Conservation (phyloP, 805 yeast species). For the Ogataea philodendri region DNA sequence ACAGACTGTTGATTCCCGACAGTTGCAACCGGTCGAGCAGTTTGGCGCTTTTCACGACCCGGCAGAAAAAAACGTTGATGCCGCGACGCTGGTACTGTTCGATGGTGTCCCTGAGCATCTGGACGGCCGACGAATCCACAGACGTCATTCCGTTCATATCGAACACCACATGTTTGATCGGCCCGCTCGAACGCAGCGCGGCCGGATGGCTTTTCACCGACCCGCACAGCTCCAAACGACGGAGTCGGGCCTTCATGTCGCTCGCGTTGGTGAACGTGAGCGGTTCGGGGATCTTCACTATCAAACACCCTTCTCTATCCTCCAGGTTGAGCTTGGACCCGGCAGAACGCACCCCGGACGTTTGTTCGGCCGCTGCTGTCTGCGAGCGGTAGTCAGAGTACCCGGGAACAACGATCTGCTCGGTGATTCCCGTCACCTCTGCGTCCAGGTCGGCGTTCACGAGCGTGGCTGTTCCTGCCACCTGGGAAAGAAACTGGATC, state of each 20-base stretch:
- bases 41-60: slow-evolving; percentile 49
- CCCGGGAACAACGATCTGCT: slow-evolving; percentile 16
- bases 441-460: slow-evolving; percentile 64
- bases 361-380: neutral
- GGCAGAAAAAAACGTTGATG: slow-evolving; percentile 57
- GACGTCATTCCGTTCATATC: slow-evolving; percentile 81
- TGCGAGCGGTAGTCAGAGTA: slow-evolving; percentile 9
- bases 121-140: slow-evolving; percentile 78
- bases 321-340: slow-evolving; percentile 24
- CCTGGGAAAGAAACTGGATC: slow-evolving; percentile 76
- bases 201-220: slow-evolving; percentile 76
- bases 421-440: slow-evolving; percentile 14
- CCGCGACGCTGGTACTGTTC: slow-evolving; percentile 50
- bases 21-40: slow-evolving; percentile 49
- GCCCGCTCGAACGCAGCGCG: slow-evolving; percentile 29
- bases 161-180: slow-evolving; percentile 57
- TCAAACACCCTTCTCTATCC: slow-evolving; percentile 67
- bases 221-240: slow-evolving; percentile 74
- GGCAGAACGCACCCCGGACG: neutral
- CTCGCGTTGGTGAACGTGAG: slow-evolving; percentile 83
- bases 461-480: slow-evolving; percentile 59
- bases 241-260: slow-evolving; percentile 64
- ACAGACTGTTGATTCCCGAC: slow-evolving; percentile 53
- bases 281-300: slow-evolving; percentile 85
- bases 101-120: slow-evolving; percentile 63